Conservation (phyloP, 495 filamentous ascomycete genomes). For the Pyronema omphalodes region DNA sequence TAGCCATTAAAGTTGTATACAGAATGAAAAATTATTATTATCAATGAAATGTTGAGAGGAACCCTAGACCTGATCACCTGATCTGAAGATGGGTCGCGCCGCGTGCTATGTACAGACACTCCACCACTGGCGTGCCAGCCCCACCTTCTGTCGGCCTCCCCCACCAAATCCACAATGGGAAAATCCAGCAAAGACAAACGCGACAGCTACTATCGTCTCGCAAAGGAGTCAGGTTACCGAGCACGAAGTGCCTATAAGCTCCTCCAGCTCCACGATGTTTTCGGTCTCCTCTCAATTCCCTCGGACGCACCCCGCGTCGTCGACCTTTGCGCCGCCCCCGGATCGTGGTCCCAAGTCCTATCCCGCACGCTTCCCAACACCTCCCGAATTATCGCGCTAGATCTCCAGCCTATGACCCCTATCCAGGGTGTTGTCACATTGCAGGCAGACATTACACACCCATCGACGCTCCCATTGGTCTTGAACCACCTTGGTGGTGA, state of each 20-base stretch:
- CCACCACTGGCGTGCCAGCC: not conserved
- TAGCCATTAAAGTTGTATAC: no score
- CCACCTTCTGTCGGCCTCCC: not conserved
- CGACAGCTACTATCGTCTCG: conserved; percentile 90
- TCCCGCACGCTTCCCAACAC: conserved; percentile 48
- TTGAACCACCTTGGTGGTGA: conserved; percentile 54
- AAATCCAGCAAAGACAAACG: conserved; percentile 98
- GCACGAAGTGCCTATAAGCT: conserved; percentile 93
- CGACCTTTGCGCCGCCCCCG: conserved; percentile 88
- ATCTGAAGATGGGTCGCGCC: not conserved
- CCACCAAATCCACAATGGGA: conserved; percentile 42
- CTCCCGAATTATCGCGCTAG: conserved; percentile 63
- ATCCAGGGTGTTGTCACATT: conserved; percentile 80
- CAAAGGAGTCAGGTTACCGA: conserved; percentile 79
- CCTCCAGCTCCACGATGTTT: conserved; percentile 80
- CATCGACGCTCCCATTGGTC: conserved; percentile 76
- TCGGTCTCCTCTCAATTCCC: conserved; percentile 60
- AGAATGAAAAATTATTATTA: no score
- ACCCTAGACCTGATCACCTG: no score
- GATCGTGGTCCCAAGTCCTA: conserved; percentile 91
- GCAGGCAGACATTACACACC: conserved; percentile 91
- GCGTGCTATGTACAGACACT: no score
- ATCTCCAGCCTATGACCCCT: conserved; percentile 86
- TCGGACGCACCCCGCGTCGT: conserved; percentile 53
- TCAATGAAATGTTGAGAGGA: no score